Evolutionary conservation across 2,329 filamentous ascomycete genomes (phyloP).

Genomic region (Thyridium curvatum): DNA sequence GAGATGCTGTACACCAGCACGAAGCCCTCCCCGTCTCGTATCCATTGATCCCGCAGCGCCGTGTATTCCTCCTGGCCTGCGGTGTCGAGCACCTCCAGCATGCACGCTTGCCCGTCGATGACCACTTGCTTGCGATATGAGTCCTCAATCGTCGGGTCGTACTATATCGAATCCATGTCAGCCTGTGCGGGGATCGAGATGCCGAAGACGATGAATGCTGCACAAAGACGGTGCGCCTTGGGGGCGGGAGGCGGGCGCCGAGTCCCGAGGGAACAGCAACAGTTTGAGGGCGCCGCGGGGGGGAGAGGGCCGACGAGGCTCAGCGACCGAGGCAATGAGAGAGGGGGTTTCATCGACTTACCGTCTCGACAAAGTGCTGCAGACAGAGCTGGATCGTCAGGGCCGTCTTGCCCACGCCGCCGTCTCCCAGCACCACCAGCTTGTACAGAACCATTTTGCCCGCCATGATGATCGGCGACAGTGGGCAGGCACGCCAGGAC

Average conservation of each 20-base stretch:
- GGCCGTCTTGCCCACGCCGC: conserved; percentile 90
- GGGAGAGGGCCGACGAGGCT: neutral
- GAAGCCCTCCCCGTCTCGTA: conserved; percentile 94
- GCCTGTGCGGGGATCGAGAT: too few relatives aligned
- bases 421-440: conserved; percentile 89
- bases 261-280: too few relatives aligned
- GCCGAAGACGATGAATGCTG: too few relatives aligned
- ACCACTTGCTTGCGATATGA: conserved; percentile 86
- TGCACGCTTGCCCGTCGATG: conserved; percentile 91
- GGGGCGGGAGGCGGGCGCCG: too few relatives aligned
- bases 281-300: too few relatives aligned
- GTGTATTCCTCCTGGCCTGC: conserved; percentile 99
- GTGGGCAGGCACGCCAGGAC: too few relatives aligned
- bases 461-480: conserved; percentile 53
- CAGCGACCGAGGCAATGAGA: neutral
- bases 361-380: conserved; percentile 94
- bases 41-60: conserved; percentile 94
- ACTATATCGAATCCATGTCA: conserved; percentile 42
- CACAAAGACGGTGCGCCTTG: too few relatives aligned
- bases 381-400: conserved; percentile 94
- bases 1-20: conserved; percentile 98
- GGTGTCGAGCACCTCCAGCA: conserved; percentile 96
- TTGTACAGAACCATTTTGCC: conserved; percentile 96
- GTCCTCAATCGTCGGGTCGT: conserved; percentile 83
- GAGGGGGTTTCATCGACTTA: conserved; percentile 39